Evolutionary conservation across 129 eudicot species (phyloP).

Genomic region (Lonicera japonica): DNA sequence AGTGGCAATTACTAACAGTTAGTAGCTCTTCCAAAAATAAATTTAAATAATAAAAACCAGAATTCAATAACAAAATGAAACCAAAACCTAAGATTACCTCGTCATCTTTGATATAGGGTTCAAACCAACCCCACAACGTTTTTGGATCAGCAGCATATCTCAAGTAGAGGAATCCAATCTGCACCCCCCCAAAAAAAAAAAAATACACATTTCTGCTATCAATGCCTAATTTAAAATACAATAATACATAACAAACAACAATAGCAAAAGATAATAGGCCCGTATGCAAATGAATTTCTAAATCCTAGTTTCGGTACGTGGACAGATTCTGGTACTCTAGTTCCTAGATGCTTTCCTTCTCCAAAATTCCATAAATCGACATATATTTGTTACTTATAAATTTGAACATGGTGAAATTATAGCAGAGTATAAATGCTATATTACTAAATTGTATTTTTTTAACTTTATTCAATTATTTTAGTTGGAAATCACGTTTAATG

Average conservation of each 20-base stretch:
- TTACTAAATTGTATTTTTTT: background rate
- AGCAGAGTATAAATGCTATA: background rate
- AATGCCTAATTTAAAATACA: background rate
- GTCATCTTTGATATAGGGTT: slow-evolving; percentile 81
- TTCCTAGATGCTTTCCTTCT: background rate
- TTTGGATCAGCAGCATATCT: slow-evolving; percentile 96
- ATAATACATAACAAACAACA: background rate
- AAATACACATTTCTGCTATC: background rate
- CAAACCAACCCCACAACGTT: slow-evolving; percentile 94
- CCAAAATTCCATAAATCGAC: background rate
- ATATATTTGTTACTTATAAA: too few species aligned
- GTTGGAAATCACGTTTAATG: background rate
- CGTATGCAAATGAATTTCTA: slow-evolving; percentile 2
- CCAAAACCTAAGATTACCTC: slow-evolving; percentile 54
- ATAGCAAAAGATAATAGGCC: background rate
- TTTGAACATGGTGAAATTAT: background rate
- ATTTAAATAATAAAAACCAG: background rate
- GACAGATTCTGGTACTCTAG: background rate
- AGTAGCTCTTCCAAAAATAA: background rate
- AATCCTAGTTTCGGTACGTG: background rate
- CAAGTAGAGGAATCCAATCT: slow-evolving; percentile 91
- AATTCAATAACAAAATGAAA: background rate
- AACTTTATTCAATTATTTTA: too few species aligned
- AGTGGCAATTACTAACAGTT: background rate
- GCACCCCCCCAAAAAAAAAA: slow-evolving; percentile 21